Evolutionary conservation across 1,139 yeast species (phyloP), one percentile per base, ranked within the genome.

Genomic region (Nakaseomyces uthaithaninus): DNA sequence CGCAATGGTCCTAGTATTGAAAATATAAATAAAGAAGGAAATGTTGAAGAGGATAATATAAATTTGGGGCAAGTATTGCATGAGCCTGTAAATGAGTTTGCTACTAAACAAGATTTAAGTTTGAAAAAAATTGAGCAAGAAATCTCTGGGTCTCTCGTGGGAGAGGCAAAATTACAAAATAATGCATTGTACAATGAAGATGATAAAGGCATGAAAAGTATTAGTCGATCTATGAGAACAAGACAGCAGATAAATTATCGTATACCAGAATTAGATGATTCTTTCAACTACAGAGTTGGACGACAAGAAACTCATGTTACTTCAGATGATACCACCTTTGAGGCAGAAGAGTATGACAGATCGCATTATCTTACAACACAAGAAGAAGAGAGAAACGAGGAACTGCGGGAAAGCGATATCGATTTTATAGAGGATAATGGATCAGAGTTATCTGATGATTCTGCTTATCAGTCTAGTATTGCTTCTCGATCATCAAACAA

Each of bases 261-360:
- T 23, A 49, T 57, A 19, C 62, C 60, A 11, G 58, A 52, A 24
- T 45, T 43, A 27, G 57, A 57, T 40, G 61, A 57, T 41, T 55
- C 58, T 4, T 52, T 57, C 27, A 54, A 52, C 24, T 55, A 54
- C 36, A 50, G 45, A 25, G 45, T 53, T 37, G 54, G 59, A 1
- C 45, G 19, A 37, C 33, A 27, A 36, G 33, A 17, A 22, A 26
- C 26, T 24, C 46, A 10, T n/a, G 35, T 25, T 18, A 26, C 19
- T 26, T 25, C 36, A 14, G 47, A 52, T 3, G 55, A 51, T 34
- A 48, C 44, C 10, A 55, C 62, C 3, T 46, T 48, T 46, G 63
- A 58, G 12, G 60, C 63, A 3, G 64, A 60, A 39, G 50, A 47
- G 19, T 63, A 58, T 38, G 51, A 50, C 34, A 48, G 44, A n/a